Evolutionary conservation across 2,329 filamentous ascomycete species (phyloP).

Genomic region (Cladosporium sp.): DNA sequence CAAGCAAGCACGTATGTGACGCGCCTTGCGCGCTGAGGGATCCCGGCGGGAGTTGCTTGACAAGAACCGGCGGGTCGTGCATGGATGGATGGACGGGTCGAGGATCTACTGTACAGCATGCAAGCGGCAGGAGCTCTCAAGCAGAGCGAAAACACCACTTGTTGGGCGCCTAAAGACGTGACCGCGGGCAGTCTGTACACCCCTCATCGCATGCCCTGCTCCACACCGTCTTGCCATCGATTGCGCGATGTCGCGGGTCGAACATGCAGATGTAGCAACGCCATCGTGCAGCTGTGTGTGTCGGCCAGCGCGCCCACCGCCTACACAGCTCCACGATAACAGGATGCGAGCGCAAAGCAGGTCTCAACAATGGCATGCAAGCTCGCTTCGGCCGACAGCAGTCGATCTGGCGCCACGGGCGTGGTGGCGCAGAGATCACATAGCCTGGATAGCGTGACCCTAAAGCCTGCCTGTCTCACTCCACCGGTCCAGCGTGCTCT

Average conservation of each 20-base stretch:
- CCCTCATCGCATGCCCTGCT: no score
- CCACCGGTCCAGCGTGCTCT: not conserved
- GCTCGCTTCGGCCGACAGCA: not conserved
- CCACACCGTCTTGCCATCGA: not conserved
- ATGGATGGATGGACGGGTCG: not conserved
- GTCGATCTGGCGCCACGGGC: slow-evolving; percentile 2
- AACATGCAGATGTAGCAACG: not conserved
- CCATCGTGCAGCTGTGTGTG: not conserved
- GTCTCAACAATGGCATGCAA: slow-evolving; percentile 5
- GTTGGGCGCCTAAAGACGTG: no score
- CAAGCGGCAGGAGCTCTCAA: not conserved
- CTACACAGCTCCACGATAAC: not conserved
- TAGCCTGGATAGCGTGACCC: slow-evolving; percentile 4
- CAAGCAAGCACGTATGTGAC: not conserved
- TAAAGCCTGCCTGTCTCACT: slow-evolving; percentile 10
- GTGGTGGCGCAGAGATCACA: slow-evolving; percentile 7
- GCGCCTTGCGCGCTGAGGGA: not conserved
- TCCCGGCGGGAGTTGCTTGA: not conserved
- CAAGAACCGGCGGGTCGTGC: slow-evolving; percentile 2
- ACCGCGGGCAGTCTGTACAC: not conserved
- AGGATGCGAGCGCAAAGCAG: not conserved
- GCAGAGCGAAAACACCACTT: not conserved
- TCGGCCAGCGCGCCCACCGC: not conserved
- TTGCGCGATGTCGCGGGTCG: not conserved
- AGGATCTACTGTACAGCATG: slow-evolving; percentile 3